Evolutionary conservation across 257 asterid genomes (phyloP).

Genomic region (Lavandula angustifolia): DNA sequence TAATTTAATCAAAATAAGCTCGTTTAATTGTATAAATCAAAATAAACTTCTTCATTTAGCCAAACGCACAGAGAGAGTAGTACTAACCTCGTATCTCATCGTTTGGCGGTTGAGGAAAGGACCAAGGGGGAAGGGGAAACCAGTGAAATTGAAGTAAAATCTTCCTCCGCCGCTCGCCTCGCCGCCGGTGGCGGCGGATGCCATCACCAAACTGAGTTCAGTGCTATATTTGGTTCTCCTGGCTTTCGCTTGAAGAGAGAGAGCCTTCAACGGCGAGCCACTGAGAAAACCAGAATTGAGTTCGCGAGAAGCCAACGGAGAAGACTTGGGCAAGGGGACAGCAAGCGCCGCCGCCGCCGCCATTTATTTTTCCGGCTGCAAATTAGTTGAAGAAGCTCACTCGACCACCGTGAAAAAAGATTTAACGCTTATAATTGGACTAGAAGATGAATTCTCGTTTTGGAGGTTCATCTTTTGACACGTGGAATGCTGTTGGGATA

Average conservation of each 20-base stretch:
- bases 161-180: constrained; percentile 51
- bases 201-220: constrained; percentile 44
- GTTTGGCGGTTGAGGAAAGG: constrained; percentile 93
- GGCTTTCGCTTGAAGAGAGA: constrained; percentile 47
- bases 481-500: constrained; percentile 9
- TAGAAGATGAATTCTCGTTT: too few species aligned
- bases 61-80: background rate
- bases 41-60: background rate
- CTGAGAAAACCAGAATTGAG: constrained; percentile 38
- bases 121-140: constrained; percentile 96
- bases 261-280: constrained; percentile 49
- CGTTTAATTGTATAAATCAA: background rate
- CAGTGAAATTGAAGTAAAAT: constrained; percentile 86
- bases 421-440: background rate
- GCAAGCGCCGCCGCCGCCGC: constrained; percentile 40
- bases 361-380: constrained; percentile 30
- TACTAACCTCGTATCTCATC: constrained; percentile 70
- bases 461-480: background rate
- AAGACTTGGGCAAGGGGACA: constrained; percentile 48
- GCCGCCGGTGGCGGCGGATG: constrained; percentile 43
- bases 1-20: background rate
- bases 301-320: constrained; percentile 42
- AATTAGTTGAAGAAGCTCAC: background rate
- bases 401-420: background rate
- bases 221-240: constrained; percentile 42